phyloP scores from a whole-genome alignment of 2,329 filamentous ascomycete species.

The Mollisia scopiformis region DNA sequence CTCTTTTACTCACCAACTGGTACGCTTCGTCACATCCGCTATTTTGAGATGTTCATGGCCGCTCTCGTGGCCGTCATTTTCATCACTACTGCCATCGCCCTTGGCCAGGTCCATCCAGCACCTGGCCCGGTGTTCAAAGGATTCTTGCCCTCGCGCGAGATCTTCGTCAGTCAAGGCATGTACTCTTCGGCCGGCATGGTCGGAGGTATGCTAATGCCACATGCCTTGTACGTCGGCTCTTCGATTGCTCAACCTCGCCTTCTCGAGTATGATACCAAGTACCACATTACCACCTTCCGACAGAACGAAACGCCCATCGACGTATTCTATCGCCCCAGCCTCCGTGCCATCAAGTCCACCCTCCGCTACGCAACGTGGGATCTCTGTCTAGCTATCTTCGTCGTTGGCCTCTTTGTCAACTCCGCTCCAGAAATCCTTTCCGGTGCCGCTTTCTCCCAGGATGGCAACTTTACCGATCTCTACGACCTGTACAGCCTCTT shows the following conservation, averaged over 20 bases:
- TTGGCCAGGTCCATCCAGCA: not conserved
- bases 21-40: constrained; percentile 3
- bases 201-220: constrained; percentile 11
- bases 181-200: not conserved
- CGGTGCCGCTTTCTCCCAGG: not conserved
- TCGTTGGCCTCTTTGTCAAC: constrained; percentile 9
- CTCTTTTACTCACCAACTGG: constrained; percentile 1
- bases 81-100: not conserved
- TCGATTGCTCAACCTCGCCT: constrained; percentile 4
- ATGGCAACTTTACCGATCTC: constrained; percentile 2
- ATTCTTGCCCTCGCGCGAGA: constrained; percentile 5
- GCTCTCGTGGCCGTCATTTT: constrained; percentile 3
- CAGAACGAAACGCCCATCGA: constrained; percentile 3
- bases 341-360: not conserved
- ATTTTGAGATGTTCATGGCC: constrained; percentile 4
- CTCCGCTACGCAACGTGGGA: constrained; percentile 1
- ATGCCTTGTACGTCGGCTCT: constrained; percentile 5
- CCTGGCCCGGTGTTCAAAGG: constrained; percentile 5
- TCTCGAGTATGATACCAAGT: constrained; percentile 1
- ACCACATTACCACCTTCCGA: not conserved
- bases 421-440: constrained; percentile 1
- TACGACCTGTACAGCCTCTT: constrained; percentile 2
- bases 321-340: constrained; percentile 5
- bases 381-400: constrained; percentile 7
- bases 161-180: constrained; percentile 2